Evolutionary conservation across 805 yeast genomes (phyloP), one percentile per base, ranked within the genome.

Genomic region (Pichia scutulata): DNA sequence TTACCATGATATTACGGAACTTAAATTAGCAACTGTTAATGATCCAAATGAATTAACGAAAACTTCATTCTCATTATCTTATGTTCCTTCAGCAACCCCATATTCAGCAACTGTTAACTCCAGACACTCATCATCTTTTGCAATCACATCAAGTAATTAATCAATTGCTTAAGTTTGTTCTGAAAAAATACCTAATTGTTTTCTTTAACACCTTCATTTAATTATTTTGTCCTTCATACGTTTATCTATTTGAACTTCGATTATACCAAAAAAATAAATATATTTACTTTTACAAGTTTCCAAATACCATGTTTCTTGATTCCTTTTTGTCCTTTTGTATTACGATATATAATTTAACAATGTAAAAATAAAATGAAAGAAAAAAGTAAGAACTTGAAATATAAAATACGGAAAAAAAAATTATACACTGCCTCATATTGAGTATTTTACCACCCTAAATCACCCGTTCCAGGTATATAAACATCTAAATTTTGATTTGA

Each of bases 21-120:
- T 53, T 23, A 53, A 47, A 37, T 44, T 53, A 37, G 54, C 52
- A 6, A 53, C 52, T 12, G 50, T 47, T 23, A n/a, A 48, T 43
- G 42, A 53, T 42, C 51, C 51, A 13, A 53, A 53, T 39, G 18
- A 21, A 4, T 33, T 52, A 18, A 24, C 51, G 4, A 33, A 43
- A 23, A 50, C 53, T 9, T 52, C 55, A 36, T 53, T 53, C 21
- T 42, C 51, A 18, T 12, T 43, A 18, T 40, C 52, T 12, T 44
- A 47, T 33, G 21, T 40, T 22, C 45, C 52, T 36, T 49, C 52
- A 3, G 48, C 28, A 13, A 47, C 52, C 9, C 25, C 50, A n/a
- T 52, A 46, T 21, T 24, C 24, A 14, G 26, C 50, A 3, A 18
- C 47, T 3, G 18, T 23, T 21, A 7, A 13, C 8, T 2, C 39